Evolutionary conservation across 441 rosid species (phyloP).

Genomic region (Erysimum cheiri): DNA sequence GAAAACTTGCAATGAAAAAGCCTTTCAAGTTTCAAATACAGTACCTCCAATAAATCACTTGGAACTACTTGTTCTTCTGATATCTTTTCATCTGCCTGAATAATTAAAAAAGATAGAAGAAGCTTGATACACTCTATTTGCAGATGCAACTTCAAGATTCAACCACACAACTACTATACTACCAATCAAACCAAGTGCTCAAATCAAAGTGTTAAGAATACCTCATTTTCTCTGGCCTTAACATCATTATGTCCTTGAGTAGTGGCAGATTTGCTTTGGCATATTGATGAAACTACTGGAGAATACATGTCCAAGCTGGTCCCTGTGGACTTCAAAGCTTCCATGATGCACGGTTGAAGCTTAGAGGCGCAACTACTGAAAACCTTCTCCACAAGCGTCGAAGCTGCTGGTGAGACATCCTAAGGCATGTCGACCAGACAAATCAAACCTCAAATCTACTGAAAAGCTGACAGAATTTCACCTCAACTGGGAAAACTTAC

Average conservation of each 20-base stretch:
- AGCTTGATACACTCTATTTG: neutral
- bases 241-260: slow-evolving; percentile 38
- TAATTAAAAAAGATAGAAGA: neutral
- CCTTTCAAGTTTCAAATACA: neutral
- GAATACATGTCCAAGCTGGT: slow-evolving; percentile 63
- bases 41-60: slow-evolving; percentile 36
- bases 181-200: slow-evolving; percentile 23
- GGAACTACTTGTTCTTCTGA: slow-evolving; percentile 21
- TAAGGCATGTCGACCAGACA: slow-evolving; percentile 16
- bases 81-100: slow-evolving; percentile 35
- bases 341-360: slow-evolving; percentile 62
- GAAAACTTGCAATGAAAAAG: slow-evolving; percentile 9
- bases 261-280: slow-evolving; percentile 44
- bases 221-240: slow-evolving; percentile 53
- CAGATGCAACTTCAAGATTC: slow-evolving; percentile 19
- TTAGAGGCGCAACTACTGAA: slow-evolving; percentile 59
- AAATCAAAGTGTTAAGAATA: slow-evolving; percentile 34
- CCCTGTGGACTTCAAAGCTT: slow-evolving; percentile 54
- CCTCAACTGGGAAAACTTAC: slow-evolving; percentile 41
- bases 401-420: slow-evolving; percentile 51
- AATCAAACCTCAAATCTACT: slow-evolving; percentile 14
- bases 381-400: slow-evolving; percentile 66
- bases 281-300: slow-evolving; percentile 59
- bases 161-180: slow-evolving; percentile 1
- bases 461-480: neutral